Base-by-base conservation (phyloP, 78 protist genomes). In the Dictyostelium brefeldianum region DNA sequence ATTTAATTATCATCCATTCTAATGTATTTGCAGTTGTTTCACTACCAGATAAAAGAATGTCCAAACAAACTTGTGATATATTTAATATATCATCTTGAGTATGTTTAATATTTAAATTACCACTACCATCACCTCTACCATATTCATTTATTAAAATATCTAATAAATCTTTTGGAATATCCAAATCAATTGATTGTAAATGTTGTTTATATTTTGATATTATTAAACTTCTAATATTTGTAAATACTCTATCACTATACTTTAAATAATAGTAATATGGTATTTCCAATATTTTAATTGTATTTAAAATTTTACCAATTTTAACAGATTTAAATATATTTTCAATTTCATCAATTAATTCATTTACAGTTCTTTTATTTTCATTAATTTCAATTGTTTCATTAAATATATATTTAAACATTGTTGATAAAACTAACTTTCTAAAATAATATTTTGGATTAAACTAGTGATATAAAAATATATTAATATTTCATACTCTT, bases 141-240 rank as follows among this genome's bases (percentile, higher is more conserved):
- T 77, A 77, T 22, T 50, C 36, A 27, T 22, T 20, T 14, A 77
- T 77, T 43, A 77, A 50, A 27, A 43, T 50, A 50, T 77, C 81
- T 50, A 77, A 50, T 25, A 77, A 54, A 77, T 50, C 81, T 50
- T 46, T 77, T n/a, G 81, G 81, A 11, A 25, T 77, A 25, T 77
- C 43, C 4, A 6, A 4, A 31, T 67, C 12, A 3, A 67, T 25
- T 15, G 77, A 36, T 3, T 14, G 4, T 1, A 46, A 9, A n/a
- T 71, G 50, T 18, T 71, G 20, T 20, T 71, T n/a, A 43, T 43
- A 43, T 48, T 71, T 43, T 71, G 41, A 51, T 8, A 71, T 71
- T 7, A 43, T 71, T 7, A 43, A 18, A 14, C n/a, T 71, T 43
- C n/a, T 43, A 3, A 71, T 31, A 46, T 31, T 71, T 46, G 18